Evolutionary conservation across 345 rosid species (phyloP).

Genomic region (Rhodomyrtus tomentosa): DNA sequence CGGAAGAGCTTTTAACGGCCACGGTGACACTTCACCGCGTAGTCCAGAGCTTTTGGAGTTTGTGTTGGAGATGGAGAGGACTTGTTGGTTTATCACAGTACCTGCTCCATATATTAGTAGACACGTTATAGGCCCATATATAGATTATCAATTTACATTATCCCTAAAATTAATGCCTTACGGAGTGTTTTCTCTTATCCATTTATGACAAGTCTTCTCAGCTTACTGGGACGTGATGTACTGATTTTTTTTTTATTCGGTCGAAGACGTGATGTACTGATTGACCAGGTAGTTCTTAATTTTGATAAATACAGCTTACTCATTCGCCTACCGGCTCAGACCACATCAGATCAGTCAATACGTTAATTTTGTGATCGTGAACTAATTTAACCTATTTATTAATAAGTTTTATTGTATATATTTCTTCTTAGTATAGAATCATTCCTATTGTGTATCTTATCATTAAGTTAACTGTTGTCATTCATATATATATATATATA

Average conservation of each 20-base stretch:
- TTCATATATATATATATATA: too few relatives aligned
- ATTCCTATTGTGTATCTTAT: too few relatives aligned
- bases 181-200: neutral
- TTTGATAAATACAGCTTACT: accelerated
- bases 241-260: too few relatives aligned
- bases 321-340: accelerated
- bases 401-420: too few relatives aligned
- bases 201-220: neutral
- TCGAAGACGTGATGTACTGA: neutral
- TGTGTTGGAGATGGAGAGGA: neutral
- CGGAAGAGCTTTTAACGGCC: neutral
- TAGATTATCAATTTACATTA: neutral
- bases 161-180: neutral
- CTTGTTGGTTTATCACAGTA: neutral
- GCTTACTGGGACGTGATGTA: accelerated
- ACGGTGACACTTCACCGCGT: neutral
- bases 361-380: too few relatives aligned
- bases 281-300: neutral
- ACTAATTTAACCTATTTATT: too few relatives aligned
- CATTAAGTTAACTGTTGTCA: too few relatives aligned
- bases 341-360: neutral
- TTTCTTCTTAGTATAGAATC: too few relatives aligned
- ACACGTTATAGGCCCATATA: neutral
- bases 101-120: too few relatives aligned
- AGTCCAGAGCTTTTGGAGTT: neutral